Evolutionary conservation across 345 rosid species (phyloP).

Genomic region (Gossypium bickii): DNA sequence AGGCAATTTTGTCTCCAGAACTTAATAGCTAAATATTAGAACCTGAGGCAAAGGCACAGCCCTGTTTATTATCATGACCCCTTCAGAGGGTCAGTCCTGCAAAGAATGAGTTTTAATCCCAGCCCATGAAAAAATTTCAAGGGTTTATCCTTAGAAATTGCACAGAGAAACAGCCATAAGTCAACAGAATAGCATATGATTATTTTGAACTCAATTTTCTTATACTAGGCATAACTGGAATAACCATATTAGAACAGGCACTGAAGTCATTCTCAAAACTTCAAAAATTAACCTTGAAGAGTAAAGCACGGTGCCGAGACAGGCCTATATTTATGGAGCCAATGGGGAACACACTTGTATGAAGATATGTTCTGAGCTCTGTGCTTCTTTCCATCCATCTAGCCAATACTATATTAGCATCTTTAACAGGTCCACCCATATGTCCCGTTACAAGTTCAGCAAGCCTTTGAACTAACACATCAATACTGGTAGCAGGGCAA

Average conservation of each 20-base stretch:
- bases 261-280: neutral
- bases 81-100: neutral
- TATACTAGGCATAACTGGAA: neutral
- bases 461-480: constrained; percentile 63
- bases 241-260: neutral
- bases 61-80: neutral
- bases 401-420: constrained; percentile 74
- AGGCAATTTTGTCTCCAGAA: neutral
- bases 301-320: constrained; percentile 93
- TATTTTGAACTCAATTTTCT: neutral
- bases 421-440: constrained; percentile 98
- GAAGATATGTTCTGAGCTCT: constrained; percentile 70
- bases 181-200: neutral
- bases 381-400: constrained; percentile 83
- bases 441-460: constrained; percentile 91
- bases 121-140: neutral
- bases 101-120: neutral
- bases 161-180: neutral
- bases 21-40: neutral
- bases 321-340: constrained; percentile 85
- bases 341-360: constrained; percentile 76
- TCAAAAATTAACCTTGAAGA: constrained; percentile 72
- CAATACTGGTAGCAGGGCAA: constrained; percentile 60
- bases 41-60: neutral
- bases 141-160: neutral